A percentile compares a stretch with the other conserved stretches of the same genome.
phyloP scores from a whole-genome alignment of 23 red algal species.

The Gracilaria gracilis region DNA sequence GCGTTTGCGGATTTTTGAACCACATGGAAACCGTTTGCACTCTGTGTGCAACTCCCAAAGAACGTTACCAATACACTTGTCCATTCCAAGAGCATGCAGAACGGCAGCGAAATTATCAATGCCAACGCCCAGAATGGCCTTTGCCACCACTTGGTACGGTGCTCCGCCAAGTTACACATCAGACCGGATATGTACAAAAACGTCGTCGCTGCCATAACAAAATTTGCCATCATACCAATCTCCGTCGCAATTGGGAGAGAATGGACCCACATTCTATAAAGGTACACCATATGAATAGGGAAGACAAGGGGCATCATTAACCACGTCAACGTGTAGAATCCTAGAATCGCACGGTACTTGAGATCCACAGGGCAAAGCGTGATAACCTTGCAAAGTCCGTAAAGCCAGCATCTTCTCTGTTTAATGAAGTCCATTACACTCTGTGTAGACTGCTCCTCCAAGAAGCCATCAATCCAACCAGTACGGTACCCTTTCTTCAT shows the following conservation, averaged over 20 bases:
- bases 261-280: not conserved
- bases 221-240: conserved; percentile 33
- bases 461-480: conserved; percentile 35
- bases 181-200: conserved; percentile 27
- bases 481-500: conserved; percentile 53
- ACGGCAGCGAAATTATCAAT: conserved; percentile 33
- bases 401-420: conserved; percentile 16
- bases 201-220: not conserved
- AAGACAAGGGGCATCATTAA: not conserved
- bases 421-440: conserved; percentile 24
- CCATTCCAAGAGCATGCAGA: conserved; percentile 45
- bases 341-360: not conserved
- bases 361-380: not conserved
- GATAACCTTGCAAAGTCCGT: conserved; percentile 20
- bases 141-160: conserved; percentile 39
- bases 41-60: conserved; percentile 48
- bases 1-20: conserved; percentile 54
- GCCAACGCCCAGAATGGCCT: not conserved
- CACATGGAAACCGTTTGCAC: conserved; percentile 53
- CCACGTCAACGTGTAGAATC: not conserved
- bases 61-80: conserved; percentile 19
- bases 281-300: not conserved
- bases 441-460: conserved; percentile 38
- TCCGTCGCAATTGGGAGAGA: not conserved
- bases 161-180: conserved; percentile 45